Evolutionary conservation across 179 eudicot species (phyloP), one percentile per base, ranked within the genome.

Genomic region (Nepenthes alata): DNA sequence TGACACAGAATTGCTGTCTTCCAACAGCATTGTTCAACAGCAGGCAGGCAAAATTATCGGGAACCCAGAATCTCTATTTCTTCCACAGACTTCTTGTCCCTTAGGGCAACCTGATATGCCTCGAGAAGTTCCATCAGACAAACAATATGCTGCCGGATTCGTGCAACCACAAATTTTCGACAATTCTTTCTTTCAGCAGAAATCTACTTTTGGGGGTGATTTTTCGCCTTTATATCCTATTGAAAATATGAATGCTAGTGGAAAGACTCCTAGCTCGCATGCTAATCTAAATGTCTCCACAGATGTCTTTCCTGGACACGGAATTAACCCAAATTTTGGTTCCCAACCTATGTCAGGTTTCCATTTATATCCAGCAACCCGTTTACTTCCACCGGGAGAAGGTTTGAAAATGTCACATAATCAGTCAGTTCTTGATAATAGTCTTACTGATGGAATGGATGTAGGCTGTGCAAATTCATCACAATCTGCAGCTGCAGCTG

Each of bases 101-200:
- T 57, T 53, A 64, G 63, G 59, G 52, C 60, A 61, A 14, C 74
- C 44, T 60, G 72, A 57, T 34, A 37, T 55, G 4, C 15, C 67
- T 59, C 52, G 59, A 16, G 78, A 67, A 64, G 63, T 53, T 49
- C 15, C 49, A 54, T 35, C 37, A 61, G 82, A 71, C 14, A 70
- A 59, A 62, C 76, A 59, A 59, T 74, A 53, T 63, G 55, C 69
- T 60, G 36, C 67, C 37, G 69, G 60, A 50, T 58, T 64, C 15
- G 47, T 50, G 57, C 78, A 83, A 45, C 75, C 59, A 35, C 59
- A 74, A 35, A 60, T 47, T 47, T 61, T 67, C 55, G 76, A 53
- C 52, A 73, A 70, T 61, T 57, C 85, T 60, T 67, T 44, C 66
- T 35, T 65, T 61, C 77, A 66, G 64, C 77, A 66, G 61, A 70